phyloP scores from a whole-genome alignment of 805 yeast genomes.

The Metschnikowia henanensis region DNA sequence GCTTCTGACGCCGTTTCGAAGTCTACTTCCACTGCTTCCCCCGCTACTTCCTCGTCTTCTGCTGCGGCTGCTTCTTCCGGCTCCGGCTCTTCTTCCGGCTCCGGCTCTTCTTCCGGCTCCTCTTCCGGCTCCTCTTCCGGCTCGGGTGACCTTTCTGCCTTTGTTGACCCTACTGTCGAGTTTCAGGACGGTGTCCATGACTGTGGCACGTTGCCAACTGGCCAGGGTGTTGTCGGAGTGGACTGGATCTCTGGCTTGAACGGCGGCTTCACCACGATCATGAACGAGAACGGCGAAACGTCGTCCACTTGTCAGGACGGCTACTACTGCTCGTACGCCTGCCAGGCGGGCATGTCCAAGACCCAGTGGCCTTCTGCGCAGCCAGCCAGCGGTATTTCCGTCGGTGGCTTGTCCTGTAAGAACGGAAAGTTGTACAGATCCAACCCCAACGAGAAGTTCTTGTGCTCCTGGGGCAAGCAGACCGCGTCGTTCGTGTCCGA shows the following conservation, averaged over 20 bases:
- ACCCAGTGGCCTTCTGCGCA: conserved; percentile 75
- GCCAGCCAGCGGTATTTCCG: conserved; percentile 67
- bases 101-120: conserved; percentile 1
- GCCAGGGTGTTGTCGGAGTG: conserved; percentile 23
- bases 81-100: conserved; percentile 1
- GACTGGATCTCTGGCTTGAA: conserved; percentile 26
- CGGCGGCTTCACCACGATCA: conserved; percentile 46
- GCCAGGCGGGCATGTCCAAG: conserved; percentile 79
- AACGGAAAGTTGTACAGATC: conserved; percentile 63
- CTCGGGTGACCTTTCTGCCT: conserved; percentile 20
- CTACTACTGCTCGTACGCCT: conserved; percentile 73
- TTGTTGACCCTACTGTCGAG: conserved; percentile 17
- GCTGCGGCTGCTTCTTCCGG: conserved; percentile 2
- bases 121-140: conserved; percentile 5
- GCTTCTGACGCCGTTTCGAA: not conserved
- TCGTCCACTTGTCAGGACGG: conserved; percentile 57
- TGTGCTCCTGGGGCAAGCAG: conserved; percentile 66
- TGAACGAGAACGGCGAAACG: conserved; percentile 50
- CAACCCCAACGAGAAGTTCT: conserved; percentile 47
- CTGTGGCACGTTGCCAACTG: conserved; percentile 23
- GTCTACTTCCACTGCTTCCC: not conserved
- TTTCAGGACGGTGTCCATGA: conserved; percentile 23
- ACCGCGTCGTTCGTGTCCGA: conserved; percentile 55
- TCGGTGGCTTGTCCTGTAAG: conserved; percentile 70
- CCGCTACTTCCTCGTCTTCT: conserved; percentile 2